Evolutionary conservation across 108 stramenopile genomes (phyloP).

Genomic region (Nannochloropsis granulata): DNA sequence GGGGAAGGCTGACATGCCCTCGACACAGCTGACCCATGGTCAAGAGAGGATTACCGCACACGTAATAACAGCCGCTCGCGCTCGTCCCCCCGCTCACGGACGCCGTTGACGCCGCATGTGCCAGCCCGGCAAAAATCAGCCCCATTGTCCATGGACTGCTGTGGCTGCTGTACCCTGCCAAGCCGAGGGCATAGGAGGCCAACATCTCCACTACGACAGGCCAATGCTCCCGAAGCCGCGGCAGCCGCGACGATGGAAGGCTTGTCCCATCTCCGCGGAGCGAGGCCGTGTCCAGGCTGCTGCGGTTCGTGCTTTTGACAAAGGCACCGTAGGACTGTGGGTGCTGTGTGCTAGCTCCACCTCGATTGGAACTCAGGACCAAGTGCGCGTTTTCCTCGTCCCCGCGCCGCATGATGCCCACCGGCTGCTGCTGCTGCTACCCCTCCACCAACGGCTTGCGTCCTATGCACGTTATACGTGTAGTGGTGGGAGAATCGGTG

Average conservation of each 20-base stretch:
- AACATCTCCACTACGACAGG: neutral
- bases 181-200: neutral
- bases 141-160: neutral
- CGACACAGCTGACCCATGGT: neutral
- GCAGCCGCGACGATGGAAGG: neutral
- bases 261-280: neutral
- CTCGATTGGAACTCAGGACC: neutral
- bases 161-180: neutral
- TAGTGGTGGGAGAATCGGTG: neutral
- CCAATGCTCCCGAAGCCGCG: neutral
- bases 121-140: neutral
- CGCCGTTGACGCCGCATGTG: neutral
- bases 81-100: neutral
- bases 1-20: neutral
- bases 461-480: neutral
- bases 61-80: neutral
- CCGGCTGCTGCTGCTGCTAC: no score
- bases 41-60: neutral
- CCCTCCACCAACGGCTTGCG: no score
- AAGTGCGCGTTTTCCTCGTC: neutral
- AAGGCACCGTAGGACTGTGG: neutral
- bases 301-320: neutral
- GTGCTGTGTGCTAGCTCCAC: neutral
- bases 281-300: neutral
- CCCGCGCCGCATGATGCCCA: neutral